These are phyloP conservation scores for Vigna nakashimae DNA, from an alignment of 306 rosid genomes.

Conservation along the genomic window DNA sequence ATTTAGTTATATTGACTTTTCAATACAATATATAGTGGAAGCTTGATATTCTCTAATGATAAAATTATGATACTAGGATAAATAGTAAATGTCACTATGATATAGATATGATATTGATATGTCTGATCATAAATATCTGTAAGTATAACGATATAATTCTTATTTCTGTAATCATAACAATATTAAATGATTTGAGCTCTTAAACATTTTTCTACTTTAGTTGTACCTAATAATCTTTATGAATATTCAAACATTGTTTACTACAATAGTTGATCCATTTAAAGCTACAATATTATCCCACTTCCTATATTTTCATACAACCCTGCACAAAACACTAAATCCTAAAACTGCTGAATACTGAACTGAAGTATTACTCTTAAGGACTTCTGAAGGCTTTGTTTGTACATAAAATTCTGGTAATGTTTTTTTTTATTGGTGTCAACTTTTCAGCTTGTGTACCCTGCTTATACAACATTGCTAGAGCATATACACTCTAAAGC, in stretches of 20 bases:
- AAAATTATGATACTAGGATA: too few species aligned
- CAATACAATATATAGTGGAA: too few species aligned
- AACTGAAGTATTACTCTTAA: slow-evolving; percentile 27
- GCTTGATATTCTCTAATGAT: too few species aligned
- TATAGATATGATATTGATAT: too few species aligned
- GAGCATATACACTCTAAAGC: slow-evolving; percentile 75
- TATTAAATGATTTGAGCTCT: background rate
- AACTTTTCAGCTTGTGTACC: slow-evolving; percentile 70
- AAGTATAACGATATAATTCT: too few species aligned
- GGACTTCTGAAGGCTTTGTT: background rate
- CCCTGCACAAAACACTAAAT: background rate
- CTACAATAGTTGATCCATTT: background rate
- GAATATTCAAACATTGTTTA: background rate
- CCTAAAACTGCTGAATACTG: background rate
- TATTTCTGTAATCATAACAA: too few species aligned
- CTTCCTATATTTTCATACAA: background rate
- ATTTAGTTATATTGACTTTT: too few species aligned
- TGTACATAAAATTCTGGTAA: slow-evolving; percentile 1
- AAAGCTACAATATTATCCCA: background rate
- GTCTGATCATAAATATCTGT: background rate
- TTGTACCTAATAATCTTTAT: background rate
- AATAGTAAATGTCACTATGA: too few species aligned
- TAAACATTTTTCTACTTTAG: background rate
- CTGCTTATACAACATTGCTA: slow-evolving; percentile 67
- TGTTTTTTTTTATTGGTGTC: slow-evolving; percentile 33